Evolutionary conservation across 164 flowering plant genomes (phyloP), one percentile per base, ranked within the genome.

Genomic region (Nymphaea thermarum): DNA sequence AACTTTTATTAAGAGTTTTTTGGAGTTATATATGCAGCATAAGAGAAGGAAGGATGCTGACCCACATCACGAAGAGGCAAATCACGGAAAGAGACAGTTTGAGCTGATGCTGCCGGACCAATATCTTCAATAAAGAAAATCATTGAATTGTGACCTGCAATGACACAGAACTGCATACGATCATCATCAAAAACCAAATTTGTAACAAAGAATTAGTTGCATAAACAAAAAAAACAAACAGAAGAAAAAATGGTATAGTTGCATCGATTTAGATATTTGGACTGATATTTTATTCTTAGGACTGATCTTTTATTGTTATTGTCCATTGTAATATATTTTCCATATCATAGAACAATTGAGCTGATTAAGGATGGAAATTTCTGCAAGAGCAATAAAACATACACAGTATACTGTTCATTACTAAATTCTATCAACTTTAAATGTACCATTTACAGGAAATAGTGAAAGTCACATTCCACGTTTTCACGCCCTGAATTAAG

Each of bases 61-160:
- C 99, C 99, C 98, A 95, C 99, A 92, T 95, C 99, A 86, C 97
- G 93, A 65, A 95, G 98, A 69, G 99, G 99, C 86, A 95, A 81
- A 86, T 92, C 87, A 63, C 85, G 90, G 77, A 92, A 83, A 69
- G 93, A 87, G 61, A 95, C 90, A 75, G 66, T 90, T 80, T 95
- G 99, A 41, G 98, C 99, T 74, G 85, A 81, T 66, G 99, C 96
- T 14, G 98, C 80, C 66, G 99, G 96, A 43, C 99, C 98, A 75
- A 95, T 86, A 60, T 95, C 98, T 76, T 95, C 99, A 70, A 92
- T 93, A 77, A 95, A 92, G 87, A 92, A 90, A 68, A 95, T 88
- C 85, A 85, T 90, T 14, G 99, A 95, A 81, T 85, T 88, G 77
- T 94, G 99, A 69, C 97, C 99, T 94, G 86, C 61, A 66, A 44